phyloP scores from a whole-genome alignment of 345 rosid genomes.

The Pelargonium nanum region DNA sequence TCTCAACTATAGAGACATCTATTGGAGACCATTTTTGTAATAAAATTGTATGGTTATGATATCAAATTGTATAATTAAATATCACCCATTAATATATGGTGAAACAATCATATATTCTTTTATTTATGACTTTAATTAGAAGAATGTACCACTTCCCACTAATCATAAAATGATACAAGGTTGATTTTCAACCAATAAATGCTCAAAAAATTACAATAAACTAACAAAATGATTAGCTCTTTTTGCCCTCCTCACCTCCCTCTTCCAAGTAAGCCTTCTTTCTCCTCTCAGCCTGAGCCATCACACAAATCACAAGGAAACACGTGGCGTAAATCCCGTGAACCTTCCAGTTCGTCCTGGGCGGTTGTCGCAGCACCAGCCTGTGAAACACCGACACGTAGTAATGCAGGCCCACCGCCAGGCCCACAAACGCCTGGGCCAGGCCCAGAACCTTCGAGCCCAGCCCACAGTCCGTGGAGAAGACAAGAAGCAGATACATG shows the following conservation, averaged over 20 bases:
- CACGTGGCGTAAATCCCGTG: slow-evolving; percentile 91
- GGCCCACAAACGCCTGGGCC: slow-evolving; percentile 63
- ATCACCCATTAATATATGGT: too few species aligned
- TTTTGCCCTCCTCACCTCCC: slow-evolving; percentile 93
- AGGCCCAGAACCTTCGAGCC: slow-evolving; percentile 54
- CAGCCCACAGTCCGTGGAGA: slow-evolving; percentile 57
- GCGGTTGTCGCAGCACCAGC: slow-evolving; percentile 69
- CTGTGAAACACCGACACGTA: slow-evolving; percentile 87
- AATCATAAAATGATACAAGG: neutral
- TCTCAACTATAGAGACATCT: too few species aligned
- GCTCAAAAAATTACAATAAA: neutral
- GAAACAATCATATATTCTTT: too few species aligned
- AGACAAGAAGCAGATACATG: slow-evolving; percentile 68
- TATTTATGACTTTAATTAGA: too few species aligned
- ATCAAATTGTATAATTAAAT: too few species aligned
- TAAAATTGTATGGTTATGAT: too few species aligned
- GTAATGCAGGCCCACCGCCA: slow-evolving; percentile 72
- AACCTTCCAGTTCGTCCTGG: slow-evolving; percentile 82
- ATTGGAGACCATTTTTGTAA: too few species aligned
- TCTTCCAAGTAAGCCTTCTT: slow-evolving; percentile 88
- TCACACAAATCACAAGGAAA: slow-evolving; percentile 59
- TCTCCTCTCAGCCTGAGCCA: slow-evolving; percentile 60
- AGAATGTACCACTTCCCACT: too few species aligned
- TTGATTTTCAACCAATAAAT: neutral
- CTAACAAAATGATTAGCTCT: slow-evolving; percentile 26